These are phyloP conservation scores for Pinus albicaulis DNA, from an alignment of 75 land plant genomes.

Conservation along the genomic window DNA sequence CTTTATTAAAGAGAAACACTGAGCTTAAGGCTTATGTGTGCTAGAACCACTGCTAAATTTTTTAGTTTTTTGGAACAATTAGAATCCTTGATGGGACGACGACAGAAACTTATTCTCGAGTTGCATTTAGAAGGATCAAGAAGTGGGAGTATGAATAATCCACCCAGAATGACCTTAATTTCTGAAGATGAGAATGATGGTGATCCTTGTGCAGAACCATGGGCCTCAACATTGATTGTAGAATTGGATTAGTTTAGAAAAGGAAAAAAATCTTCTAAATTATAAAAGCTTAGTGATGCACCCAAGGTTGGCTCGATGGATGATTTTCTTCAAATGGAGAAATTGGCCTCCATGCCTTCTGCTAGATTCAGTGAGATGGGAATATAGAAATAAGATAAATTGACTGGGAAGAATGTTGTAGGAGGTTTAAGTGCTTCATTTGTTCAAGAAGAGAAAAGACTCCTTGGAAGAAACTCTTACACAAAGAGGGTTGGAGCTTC, in stretches of 20 bases:
- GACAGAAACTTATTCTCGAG: too few species aligned
- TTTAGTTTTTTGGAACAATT: conserved; percentile 38
- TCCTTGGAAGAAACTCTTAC: conserved; percentile 11
- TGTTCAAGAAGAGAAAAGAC: background rate
- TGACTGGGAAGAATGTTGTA: too few species aligned
- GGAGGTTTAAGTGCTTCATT: too few species aligned
- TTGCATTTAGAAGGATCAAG: too few species aligned
- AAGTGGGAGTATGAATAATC: too few species aligned
- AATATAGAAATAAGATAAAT: too few species aligned
- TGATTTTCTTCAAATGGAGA: too few species aligned
- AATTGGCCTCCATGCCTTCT: too few species aligned
- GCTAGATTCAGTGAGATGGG: too few species aligned
- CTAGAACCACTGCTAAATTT: conserved; percentile 75
- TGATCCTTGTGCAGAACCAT: conserved; percentile 44
- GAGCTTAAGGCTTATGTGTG: conserved; percentile 65
- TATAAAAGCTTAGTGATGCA: conserved; percentile 14
- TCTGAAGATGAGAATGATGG: conserved; percentile 20
- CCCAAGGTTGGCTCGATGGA: conserved; percentile 67
- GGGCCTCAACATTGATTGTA: conserved; percentile 51
- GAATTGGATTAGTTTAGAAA: conserved; percentile 52
- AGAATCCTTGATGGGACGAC: too few species aligned
- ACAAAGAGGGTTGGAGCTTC: conserved; percentile 19
- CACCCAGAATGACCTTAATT: too few species aligned
- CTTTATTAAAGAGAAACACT: conserved; percentile 37
- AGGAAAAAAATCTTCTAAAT: conserved; percentile 18